phyloP scores from a whole-genome alignment of 1,139 yeast species.

The Geotrichum fermentans region DNA sequence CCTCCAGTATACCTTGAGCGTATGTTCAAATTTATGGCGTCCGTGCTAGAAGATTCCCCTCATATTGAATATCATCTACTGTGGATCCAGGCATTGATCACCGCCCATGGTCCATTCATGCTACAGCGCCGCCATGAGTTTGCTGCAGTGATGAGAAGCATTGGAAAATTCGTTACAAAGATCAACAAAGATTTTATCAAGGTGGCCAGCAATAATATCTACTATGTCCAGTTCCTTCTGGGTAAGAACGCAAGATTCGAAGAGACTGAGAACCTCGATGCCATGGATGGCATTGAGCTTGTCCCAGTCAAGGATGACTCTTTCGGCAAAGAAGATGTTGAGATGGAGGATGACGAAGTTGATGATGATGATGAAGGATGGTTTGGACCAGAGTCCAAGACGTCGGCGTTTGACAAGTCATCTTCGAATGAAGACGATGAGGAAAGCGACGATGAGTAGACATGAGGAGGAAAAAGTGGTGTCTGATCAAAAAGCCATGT shows the following conservation, averaged over 20 bases:
- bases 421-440: conserved; percentile 22
- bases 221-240: conserved; percentile 44
- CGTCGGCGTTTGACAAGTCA: conserved; percentile 23
- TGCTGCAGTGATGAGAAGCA: conserved; percentile 59
- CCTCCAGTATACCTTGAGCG: conserved; percentile 75
- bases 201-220: conserved; percentile 52
- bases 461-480: too few relatives aligned
- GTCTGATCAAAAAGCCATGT: neutral
- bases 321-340: conserved; percentile 24
- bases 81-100: conserved; percentile 70
- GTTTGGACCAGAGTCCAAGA: conserved; percentile 41
- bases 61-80: conserved; percentile 79
- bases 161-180: conserved; percentile 71
- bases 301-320: conserved; percentile 22
- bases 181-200: conserved; percentile 68
- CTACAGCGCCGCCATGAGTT: conserved; percentile 59
- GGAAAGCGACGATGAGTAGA: conserved; percentile 26
- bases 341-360: conserved; percentile 21
- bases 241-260: conserved; percentile 20
- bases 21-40: conserved; percentile 66
- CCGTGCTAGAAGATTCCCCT: conserved; percentile 63
- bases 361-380: conserved; percentile 41
- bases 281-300: conserved; percentile 15
- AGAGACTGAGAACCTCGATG: conserved; percentile 8
- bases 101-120: conserved; percentile 74